These are phyloP conservation scores for Salvia hispanica DNA, from an alignment of 257 asterid species.

Conservation along the genomic window DNA sequence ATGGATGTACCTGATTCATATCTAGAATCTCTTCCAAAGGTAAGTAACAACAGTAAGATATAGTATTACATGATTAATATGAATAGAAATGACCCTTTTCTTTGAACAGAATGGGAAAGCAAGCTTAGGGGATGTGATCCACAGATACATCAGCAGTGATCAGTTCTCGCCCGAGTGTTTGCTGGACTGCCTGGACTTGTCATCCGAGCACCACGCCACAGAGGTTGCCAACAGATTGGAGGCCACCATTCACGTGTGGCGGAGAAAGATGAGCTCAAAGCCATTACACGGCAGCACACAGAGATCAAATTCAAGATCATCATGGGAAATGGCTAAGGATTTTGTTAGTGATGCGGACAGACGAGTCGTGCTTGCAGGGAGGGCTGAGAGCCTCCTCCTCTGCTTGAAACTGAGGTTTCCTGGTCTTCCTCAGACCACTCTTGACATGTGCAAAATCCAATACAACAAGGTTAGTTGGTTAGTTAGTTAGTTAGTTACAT, in stretches of 20 bases:
- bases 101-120: constrained; percentile 57
- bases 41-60: constrained; percentile 20
- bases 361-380: constrained; percentile 55
- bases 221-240: constrained; percentile 79
- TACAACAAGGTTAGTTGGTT: constrained; percentile 53
- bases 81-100: not conserved
- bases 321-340: constrained; percentile 84
- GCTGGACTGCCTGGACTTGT: constrained; percentile 73
- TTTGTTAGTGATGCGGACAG: constrained; percentile 63
- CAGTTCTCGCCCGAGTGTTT: constrained; percentile 73
- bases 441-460: constrained; percentile 81
- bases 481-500: too few species aligned
- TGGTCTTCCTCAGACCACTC: constrained; percentile 78
- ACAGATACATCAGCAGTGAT: constrained; percentile 59
- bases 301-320: constrained; percentile 63
- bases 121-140: constrained; percentile 68
- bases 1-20: constrained; percentile 73
- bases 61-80: not conserved
- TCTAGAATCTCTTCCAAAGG: constrained; percentile 79
- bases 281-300: constrained; percentile 36
- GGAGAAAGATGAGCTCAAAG: constrained; percentile 49
- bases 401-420: constrained; percentile 70
- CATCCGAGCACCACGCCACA: constrained; percentile 76
- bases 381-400: constrained; percentile 74
- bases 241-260: constrained; percentile 62